These are phyloP conservation scores for Astragalus membranaceus DNA, from an alignment of 306 rosid genomes.

Conservation along the genomic window DNA sequence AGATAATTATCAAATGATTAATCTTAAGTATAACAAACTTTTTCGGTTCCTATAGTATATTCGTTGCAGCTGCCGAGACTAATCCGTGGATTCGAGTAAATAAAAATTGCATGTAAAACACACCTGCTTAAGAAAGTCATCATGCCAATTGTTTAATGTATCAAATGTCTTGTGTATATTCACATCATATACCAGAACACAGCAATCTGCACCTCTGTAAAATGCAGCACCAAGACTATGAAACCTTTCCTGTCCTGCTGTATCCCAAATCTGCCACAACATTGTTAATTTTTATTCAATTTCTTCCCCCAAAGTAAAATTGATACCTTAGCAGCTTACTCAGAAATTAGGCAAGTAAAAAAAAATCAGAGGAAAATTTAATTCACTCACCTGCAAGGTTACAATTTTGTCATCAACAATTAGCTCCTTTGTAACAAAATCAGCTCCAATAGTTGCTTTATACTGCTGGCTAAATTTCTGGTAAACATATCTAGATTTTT, in stretches of 20 bases:
- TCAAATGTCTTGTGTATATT: slow-evolving; percentile 61
- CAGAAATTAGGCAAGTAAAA: background rate
- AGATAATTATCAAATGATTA: background rate
- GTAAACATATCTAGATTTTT: slow-evolving; percentile 60
- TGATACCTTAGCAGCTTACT: background rate
- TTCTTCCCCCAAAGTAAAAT: background rate
- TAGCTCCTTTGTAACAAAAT: slow-evolving; percentile 89
- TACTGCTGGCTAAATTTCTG: slow-evolving; percentile 65
- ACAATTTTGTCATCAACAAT: slow-evolving; percentile 66
- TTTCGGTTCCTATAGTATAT: too few relatives aligned
- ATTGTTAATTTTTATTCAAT: background rate
- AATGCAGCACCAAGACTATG: slow-evolving; percentile 83
- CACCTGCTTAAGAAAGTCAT: slow-evolving; percentile 85
- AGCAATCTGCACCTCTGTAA: slow-evolving; percentile 91
- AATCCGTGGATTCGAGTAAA: too few relatives aligned
- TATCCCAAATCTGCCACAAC: slow-evolving; percentile 81
- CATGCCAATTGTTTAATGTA: slow-evolving; percentile 71
- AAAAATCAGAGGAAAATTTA: background rate
- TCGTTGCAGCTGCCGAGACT: too few relatives aligned
- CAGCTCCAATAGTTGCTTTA: slow-evolving; percentile 94
- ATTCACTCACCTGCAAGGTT: slow-evolving; percentile 67
- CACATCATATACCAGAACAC: slow-evolving; percentile 84
- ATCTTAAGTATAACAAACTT: background rate
- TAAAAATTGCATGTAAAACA: background rate
- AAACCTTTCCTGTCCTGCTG: slow-evolving; percentile 94